Conservation (phyloP, 176 grass and related monocot species). For the Carex kokanica region DNA sequence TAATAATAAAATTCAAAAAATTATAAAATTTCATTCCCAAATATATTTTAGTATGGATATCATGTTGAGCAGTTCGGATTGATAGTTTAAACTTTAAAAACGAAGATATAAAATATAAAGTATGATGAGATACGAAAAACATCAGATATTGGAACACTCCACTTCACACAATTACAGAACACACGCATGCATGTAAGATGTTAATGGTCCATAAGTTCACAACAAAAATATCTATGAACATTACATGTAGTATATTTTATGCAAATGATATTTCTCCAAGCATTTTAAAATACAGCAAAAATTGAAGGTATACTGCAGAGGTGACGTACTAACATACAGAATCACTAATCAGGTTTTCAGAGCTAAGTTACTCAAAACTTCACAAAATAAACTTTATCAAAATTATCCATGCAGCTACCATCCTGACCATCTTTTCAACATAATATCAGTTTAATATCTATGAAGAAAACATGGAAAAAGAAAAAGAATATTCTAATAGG, state of each 20-base stretch:
- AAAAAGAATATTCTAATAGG: slow-evolving; percentile 15
- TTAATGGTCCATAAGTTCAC: not conserved
- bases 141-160: too few relatives aligned
- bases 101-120: too few relatives aligned
- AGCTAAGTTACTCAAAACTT: not conserved
- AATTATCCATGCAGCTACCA: slow-evolving; percentile 13
- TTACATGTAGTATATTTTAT: not conserved
- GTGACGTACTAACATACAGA: not conserved
- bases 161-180: not conserved
- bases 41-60: too few relatives aligned
- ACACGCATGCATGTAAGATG: not conserved
- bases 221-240: not conserved
- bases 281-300: not conserved
- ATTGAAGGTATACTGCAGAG: not conserved
- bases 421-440: slow-evolving; percentile 3
- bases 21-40: too few relatives aligned
- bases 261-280: not conserved
- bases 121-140: too few relatives aligned
- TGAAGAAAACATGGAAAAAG: not conserved
- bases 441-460: slow-evolving; percentile 15
- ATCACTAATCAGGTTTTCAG: not conserved
- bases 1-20: too few relatives aligned
- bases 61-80: too few relatives aligned
- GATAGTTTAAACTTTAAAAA: too few relatives aligned
- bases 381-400: not conserved